Evolutionary conservation across 345 rosid genomes (phyloP), one percentile per base, ranked within the genome.

Genomic region (Noccaea caerulescens): DNA sequence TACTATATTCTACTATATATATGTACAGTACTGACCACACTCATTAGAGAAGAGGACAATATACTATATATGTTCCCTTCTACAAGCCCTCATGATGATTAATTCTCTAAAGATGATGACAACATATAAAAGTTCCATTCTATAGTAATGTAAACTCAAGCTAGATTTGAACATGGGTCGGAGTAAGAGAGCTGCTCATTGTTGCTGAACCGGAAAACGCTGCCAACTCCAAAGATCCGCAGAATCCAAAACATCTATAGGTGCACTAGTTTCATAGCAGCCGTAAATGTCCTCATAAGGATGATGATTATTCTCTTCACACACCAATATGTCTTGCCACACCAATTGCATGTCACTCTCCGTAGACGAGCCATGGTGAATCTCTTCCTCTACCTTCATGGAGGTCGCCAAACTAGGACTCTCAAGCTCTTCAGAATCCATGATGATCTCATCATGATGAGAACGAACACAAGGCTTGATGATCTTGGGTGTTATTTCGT

Each of bases 391-490:
- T 8, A 46, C 53, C 46, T 75, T 69, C 75, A 63, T 68, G 1
- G 68, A 55, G n/a, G 66, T 63, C 2, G 57, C 37, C 10, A 53
- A 45, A 62, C 74, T 68, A 60, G 58, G 52, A 66, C 69, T 62
- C 69, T 75, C 45, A 64, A 44, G 50, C 58, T 76, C 74, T 38
- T 76, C 65, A 1, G 60, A 69, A 32, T 76, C 79, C 20, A 62
- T 23, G 39, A 32, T 55, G 20, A 76, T 69, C 54, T 76, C 79
- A 56, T 63, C 73, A 44, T 68, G 68, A 60, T 68, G 68, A 3
- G 30, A 27, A 2, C 3, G 30, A 60, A 13, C 41, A 68, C 68
- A 69, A 63, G 60, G 57, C 36, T 53, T 56, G 54, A 13, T 47
- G 54, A 13, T 13, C 12, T 30, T 47, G 38, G 59, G 52, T 30